Base-by-base conservation (phyloP, 2,329 filamentous ascomycete genomes). In the Corynespora cassiicola region DNA sequence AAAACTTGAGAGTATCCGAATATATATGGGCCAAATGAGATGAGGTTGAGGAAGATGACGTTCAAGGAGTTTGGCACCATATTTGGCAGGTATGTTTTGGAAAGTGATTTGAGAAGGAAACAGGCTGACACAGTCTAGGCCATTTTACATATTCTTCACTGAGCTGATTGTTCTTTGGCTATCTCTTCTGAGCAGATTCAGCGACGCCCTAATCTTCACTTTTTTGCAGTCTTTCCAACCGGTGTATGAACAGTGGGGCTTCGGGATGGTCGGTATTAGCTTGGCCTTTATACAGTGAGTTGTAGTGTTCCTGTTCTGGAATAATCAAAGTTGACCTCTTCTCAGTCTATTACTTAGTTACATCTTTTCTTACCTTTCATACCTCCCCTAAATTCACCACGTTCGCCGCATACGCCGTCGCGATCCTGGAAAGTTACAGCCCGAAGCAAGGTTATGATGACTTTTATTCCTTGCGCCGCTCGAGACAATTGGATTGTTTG, bases 171-270 rank as follows among this genome's bases (percentile, higher is more conserved):
- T 89, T 8, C 71, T 86, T 11, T 80, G 78, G 23, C 73, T 89
- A 5, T 88, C 86, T 1, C 75, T 89, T 1, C 80, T 89, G 5
- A 85, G 80, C 3, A 86, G 86, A 20, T 89, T 89, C 72, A 82
- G 79, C 7, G 86, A 89, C 42, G 85, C 85, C 3, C 77, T 90
- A 4, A 88, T 89, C 67, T 90, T 89, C 72, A 87, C 86, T 68
- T 87, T 86, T 60, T 81, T 89, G 33, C 83, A 88, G 60, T 85
- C 81, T 0, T 88, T 88, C 53, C 67, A 71, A 1, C 73, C 86
- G 2, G 84, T 89, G 2, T 86, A 87, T 55, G 66, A 72, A 11
- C 82, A 88, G 59, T 89, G 84, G 83, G 61, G 66, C 14, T 88
- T 88, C 47, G 69, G 69, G 19, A 74, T 76, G 6, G 66, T 84